These are phyloP conservation scores for Rhynchospora pubera DNA, from an alignment of 176 grass and related monocot genomes.

Conservation along the genomic window DNA sequence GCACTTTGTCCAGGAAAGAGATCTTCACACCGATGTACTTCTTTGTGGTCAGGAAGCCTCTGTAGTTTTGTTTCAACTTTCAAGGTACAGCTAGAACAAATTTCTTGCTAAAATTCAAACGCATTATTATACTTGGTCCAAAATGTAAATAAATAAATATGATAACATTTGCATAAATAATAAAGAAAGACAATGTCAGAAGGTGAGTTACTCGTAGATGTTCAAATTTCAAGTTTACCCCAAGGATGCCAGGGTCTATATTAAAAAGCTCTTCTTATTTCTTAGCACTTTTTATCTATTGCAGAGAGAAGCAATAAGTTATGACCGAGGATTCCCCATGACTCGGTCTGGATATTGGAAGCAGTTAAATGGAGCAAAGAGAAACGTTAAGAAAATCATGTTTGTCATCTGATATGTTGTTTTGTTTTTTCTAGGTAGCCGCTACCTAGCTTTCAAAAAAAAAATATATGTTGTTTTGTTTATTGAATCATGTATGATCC, in stretches of 20 bases:
- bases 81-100: neutral
- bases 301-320: neutral
- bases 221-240: neutral
- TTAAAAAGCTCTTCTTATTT: neutral
- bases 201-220: neutral
- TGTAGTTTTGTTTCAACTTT: slow-evolving; percentile 19
- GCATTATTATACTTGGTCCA: too few species aligned
- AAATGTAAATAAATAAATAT: too few species aligned
- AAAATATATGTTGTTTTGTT: too few species aligned
- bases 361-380: neutral
- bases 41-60: slow-evolving; percentile 75
- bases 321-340: neutral
- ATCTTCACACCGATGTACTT: slow-evolving; percentile 94
- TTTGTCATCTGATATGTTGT: slow-evolving; percentile 1
- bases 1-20: slow-evolving; percentile 57
- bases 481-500: neutral
- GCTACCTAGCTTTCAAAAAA: too few species aligned
- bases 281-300: neutral
- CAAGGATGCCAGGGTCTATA: neutral
- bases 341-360: neutral
- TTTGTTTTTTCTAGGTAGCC: too few species aligned
- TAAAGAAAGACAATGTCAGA: too few species aligned
- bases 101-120: neutral
- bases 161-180: neutral
- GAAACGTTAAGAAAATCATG: neutral